Evolutionary conservation across 257 asterid genomes (phyloP).

Genomic region (Scutellaria barbata): DNA sequence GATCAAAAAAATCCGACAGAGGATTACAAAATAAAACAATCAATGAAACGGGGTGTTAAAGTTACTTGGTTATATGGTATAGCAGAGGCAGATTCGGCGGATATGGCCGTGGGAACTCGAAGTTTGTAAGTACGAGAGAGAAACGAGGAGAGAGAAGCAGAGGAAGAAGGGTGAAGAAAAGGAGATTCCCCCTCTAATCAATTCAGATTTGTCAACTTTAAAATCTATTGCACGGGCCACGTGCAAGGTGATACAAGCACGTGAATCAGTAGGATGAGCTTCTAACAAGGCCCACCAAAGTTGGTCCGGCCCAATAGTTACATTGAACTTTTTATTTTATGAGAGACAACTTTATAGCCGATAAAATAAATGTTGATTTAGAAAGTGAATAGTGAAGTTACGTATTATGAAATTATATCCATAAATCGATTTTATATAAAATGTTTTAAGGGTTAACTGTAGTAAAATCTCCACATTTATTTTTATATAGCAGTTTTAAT

Average conservation of each 20-base stretch:
- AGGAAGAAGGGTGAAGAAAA: slow-evolving; percentile 15
- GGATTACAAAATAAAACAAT: neutral
- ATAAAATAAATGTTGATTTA: no score
- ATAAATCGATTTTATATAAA: no score
- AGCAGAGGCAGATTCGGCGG: slow-evolving; percentile 70
- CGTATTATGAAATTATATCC: no score
- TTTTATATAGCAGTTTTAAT: no score
- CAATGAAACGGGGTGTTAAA: neutral
- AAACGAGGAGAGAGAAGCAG: neutral
- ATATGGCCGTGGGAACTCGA: slow-evolving; percentile 47
- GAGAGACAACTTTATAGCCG: no score
- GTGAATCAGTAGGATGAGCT: neutral
- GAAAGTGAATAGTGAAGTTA: no score
- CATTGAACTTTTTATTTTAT: no score
- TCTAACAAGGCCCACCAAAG: neutral
- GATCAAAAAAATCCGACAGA: neutral
- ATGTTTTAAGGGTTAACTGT: no score
- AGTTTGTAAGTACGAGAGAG: slow-evolving; percentile 19
- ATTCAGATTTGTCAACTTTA: slow-evolving; percentile 24
- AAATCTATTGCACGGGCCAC: neutral
- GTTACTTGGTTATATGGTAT: slow-evolving; percentile 61
- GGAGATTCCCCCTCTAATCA: slow-evolving; percentile 32
- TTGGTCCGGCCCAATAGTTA: neutral
- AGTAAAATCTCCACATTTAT: no score
- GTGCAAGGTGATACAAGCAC: neutral